Evolutionary conservation across 2,329 filamentous ascomycete species (phyloP).

Genomic region (Tolypocladium capitatum): DNA sequence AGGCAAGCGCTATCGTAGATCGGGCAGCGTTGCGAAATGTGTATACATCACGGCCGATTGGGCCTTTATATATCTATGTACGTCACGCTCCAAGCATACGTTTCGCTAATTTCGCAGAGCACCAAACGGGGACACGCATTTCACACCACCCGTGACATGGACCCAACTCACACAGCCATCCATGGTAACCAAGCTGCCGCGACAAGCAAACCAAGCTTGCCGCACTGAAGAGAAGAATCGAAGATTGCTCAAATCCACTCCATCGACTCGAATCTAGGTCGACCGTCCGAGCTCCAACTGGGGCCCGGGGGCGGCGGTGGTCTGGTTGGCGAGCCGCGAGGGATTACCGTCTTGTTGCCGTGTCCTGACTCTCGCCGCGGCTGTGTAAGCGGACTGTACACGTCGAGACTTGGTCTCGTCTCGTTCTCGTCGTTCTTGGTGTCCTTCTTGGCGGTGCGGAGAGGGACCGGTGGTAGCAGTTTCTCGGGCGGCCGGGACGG

Average conservation of each 20-base stretch:
- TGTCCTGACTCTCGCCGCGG: background rate
- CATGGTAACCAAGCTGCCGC: too few relatives aligned
- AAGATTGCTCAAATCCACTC: constrained; percentile 7
- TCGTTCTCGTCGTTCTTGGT: constrained; percentile 10
- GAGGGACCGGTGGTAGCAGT: constrained; percentile 22
- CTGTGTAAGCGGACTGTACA: constrained; percentile 31
- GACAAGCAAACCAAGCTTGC: background rate
- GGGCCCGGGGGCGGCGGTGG: background rate
- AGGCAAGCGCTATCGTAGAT: background rate
- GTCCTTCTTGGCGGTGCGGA: constrained; percentile 1
- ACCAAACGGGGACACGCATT: too few relatives aligned
- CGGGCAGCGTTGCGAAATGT: background rate
- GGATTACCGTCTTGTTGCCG: background rate
- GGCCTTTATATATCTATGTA: background rate
- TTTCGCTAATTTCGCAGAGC: background rate
- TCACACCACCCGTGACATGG: background rate
- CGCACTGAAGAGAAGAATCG: background rate
- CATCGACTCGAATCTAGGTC: constrained; percentile 1
- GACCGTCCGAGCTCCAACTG: background rate
- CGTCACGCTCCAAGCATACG: background rate
- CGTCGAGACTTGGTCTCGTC: constrained; percentile 34
- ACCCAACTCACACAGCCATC: background rate
- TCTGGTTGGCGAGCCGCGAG: background rate
- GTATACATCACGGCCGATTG: background rate
- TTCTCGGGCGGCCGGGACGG: background rate